phyloP scores from a whole-genome alignment of 345 rosid species.

The Hibiscus trionum region DNA sequence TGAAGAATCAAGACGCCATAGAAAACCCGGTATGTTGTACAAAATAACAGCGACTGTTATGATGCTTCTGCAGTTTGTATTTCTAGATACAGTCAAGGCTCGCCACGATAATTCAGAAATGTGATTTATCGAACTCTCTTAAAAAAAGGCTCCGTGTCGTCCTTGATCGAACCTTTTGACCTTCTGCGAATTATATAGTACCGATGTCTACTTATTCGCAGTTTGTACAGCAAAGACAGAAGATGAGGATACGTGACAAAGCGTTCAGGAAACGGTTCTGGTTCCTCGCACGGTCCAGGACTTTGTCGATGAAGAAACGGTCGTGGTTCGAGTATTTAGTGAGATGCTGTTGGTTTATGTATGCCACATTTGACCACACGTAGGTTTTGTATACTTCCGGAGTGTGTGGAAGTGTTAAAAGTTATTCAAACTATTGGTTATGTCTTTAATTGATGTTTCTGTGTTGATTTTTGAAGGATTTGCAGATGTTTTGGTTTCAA shows the following conservation, averaged over 20 bases:
- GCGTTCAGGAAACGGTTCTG: slow-evolving; percentile 9
- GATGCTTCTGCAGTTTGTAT: no score
- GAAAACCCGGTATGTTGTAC: not conserved
- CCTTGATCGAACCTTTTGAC: not conserved
- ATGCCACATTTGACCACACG: slow-evolving; percentile 3
- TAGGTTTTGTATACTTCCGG: slow-evolving; percentile 14
- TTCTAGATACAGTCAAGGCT: no score
- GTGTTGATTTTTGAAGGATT: not conserved
- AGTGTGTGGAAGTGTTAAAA: not conserved
- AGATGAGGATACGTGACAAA: slow-evolving; percentile 8
- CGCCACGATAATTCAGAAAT: no score
- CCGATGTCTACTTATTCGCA: slow-evolving; percentile 15
- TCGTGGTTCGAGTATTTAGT: slow-evolving; percentile 9
- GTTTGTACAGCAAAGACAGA: slow-evolving; percentile 22
- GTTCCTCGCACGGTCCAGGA: slow-evolving; percentile 6
- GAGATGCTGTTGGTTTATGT: slow-evolving; percentile 1
- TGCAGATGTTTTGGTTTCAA: not conserved
- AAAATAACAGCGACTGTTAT: not conserved
- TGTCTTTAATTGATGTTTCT: not conserved
- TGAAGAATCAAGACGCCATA: no score
- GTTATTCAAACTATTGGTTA: not conserved
- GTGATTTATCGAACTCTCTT: no score
- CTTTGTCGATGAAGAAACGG: slow-evolving; percentile 7
- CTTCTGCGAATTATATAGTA: not conserved
- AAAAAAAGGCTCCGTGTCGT: no score